phyloP scores from a whole-genome alignment of 2,329 filamentous ascomycete genomes.

The Diaporthe helianthi region DNA sequence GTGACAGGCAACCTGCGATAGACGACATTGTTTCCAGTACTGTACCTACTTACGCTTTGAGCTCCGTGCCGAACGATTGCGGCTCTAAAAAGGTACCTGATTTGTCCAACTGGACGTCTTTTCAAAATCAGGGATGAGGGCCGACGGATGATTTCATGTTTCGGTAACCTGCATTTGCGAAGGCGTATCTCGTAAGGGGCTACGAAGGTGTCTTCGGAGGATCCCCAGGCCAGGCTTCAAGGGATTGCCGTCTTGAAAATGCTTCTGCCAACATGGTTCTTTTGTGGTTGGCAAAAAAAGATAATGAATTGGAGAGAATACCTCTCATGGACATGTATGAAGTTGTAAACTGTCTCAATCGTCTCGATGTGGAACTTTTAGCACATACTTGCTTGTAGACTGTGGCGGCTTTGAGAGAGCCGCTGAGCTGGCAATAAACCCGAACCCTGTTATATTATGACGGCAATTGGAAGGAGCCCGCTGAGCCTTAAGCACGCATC shows the following conservation, averaged over 20 bases:
- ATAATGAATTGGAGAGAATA: constrained; percentile 18
- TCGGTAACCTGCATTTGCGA: constrained; percentile 17
- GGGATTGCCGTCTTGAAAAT: constrained; percentile 13
- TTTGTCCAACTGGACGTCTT: background rate
- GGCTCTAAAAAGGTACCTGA: constrained; percentile 9
- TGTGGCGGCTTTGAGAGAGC: no score
- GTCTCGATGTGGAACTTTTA: background rate
- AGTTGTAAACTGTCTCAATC: background rate
- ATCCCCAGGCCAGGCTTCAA: background rate
- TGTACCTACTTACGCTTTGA: constrained; percentile 21
- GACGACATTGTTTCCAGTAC: background rate
- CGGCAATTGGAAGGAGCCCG: constrained; percentile 2
- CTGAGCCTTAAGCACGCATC: background rate
- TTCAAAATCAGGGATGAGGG: constrained; percentile 6
- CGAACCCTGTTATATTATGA: constrained; percentile 6
- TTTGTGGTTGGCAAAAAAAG: background rate
- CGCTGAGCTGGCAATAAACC: background rate
- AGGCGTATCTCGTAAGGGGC: constrained; percentile 27
- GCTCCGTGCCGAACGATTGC: background rate
- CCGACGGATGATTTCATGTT: constrained; percentile 17
- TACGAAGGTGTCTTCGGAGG: constrained; percentile 17
- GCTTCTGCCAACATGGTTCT: background rate
- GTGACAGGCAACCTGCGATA: background rate
- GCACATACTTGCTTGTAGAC: background rate
- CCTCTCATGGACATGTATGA: background rate